Conservation (phyloP, 306 rosid genomes). For the Castanopsis chinensis region DNA sequence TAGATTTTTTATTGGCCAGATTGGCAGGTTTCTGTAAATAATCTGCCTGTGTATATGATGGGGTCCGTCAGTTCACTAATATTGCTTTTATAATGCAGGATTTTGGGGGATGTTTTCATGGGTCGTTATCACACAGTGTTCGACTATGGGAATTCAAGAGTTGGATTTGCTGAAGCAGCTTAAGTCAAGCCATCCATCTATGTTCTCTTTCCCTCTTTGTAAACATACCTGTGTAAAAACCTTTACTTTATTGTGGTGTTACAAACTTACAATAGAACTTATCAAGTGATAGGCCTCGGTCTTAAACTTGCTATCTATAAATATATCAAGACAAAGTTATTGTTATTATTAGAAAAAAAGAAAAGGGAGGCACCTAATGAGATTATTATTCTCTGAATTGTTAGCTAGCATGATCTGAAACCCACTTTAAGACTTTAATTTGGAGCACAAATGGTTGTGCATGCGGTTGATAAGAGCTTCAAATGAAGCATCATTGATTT, state of each 20-base stretch:
- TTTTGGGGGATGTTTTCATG: constrained; percentile 40
- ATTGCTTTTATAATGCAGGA: constrained; percentile 4
- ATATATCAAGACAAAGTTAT: background rate
- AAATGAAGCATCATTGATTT: constrained; percentile 32
- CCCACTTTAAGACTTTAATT: background rate
- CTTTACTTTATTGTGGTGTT: background rate
- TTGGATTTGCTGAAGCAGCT: constrained; percentile 56
- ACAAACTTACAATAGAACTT: too few relatives aligned
- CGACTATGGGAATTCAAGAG: constrained; percentile 40
- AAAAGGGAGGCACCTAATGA: background rate
- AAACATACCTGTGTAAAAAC: background rate
- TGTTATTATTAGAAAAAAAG: background rate
- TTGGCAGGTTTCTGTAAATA: background rate
- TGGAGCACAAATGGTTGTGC: too few relatives aligned
- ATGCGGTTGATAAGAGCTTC: too few relatives aligned
- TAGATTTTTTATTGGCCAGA: background rate
- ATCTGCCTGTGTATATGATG: background rate
- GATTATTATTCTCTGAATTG: background rate
- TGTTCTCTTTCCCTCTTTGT: background rate
- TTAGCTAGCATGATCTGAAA: background rate
- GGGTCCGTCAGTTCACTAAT: background rate
- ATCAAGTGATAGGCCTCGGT: background rate
- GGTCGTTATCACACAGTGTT: constrained; percentile 58
- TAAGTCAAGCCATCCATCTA: constrained; percentile 9
- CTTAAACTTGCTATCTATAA: background rate